Base-by-base conservation (phyloP, 768 basidiomycete genomes). In the Lactarius trivialis region DNA sequence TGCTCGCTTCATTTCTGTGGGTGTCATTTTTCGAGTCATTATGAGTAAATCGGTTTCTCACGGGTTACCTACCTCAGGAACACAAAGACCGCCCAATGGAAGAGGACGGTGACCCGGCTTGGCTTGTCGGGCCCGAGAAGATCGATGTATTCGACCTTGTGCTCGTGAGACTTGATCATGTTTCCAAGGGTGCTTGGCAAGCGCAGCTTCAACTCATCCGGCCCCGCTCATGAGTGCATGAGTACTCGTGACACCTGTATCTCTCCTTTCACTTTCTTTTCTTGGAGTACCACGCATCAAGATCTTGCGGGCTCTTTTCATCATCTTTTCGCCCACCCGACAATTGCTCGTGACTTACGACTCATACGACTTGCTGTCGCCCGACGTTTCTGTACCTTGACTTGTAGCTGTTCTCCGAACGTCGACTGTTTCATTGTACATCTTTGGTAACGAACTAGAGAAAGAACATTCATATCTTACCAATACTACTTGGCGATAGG, bases 141-240 rank as follows among this genome's bases (percentile, higher is more conserved):
- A 85, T 91, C 72, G 79, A 72, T 39, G 74, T 87, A 4, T 86
- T 86, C 32, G 82, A 91, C 70, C 76, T 91, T 55, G 75, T 86
- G 55, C 81, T 91, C 50, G 85, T 91, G 67, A 87, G 87, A 67
- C 82, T 91, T 58, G 88, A 91, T 73, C 89, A 91, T 66, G 88
- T 91, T 56, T 89, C 88, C 14, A 83, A 88, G 73, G 89, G 89
- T 12, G 85, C 84, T 60, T 91, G 89, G 89, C 89, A 91, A 63
- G 87, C 88, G 24, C 88, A 91, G 60, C 73, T 91, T 50, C 80
- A 87, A 70, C 76, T 90, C 54, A 15, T 56, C 5, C 48, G 15
- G 6, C 65, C 63, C 39, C 53, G 45, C 9, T 30, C 55, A 64
- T 65, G 33, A 65, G 9, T 30, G 19, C 8, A 7, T 34, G 7